Evolutionary conservation across 2,329 filamentous ascomycete species (phyloP).

Genomic region (Aspergillus sp.): DNA sequence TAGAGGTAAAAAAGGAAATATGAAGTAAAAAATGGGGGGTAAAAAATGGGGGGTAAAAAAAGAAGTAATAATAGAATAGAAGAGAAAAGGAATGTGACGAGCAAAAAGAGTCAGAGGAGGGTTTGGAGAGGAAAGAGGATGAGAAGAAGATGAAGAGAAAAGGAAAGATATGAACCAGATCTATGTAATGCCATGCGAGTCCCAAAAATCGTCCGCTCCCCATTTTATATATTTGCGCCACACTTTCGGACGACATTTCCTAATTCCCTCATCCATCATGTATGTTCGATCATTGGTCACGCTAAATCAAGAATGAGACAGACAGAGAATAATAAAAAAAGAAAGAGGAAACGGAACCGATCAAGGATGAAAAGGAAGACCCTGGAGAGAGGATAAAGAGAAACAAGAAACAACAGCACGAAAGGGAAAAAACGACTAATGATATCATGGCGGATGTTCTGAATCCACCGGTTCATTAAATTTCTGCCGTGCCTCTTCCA

Average conservation of each 20-base stretch:
- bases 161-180: conserved; percentile 31
- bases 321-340: conserved; percentile 6
- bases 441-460: conserved; percentile 30
- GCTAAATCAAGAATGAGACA: conserved; percentile 35
- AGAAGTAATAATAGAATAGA: conserved; percentile 11
- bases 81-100: conserved; percentile 12
- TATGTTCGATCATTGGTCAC: conserved; percentile 38
- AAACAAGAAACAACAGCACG: neutral
- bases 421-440: neutral
- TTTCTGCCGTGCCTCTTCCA: conserved; percentile 60
- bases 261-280: conserved; percentile 34
- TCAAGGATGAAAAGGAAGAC: conserved; percentile 9
- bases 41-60: conserved; percentile 5
- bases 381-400: conserved; percentile 1
- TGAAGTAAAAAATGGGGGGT: conserved; percentile 3
- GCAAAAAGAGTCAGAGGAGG: conserved; percentile 12
- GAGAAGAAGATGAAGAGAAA: conserved; percentile 12
- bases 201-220: conserved; percentile 32
- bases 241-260: conserved; percentile 29
- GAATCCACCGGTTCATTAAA: conserved; percentile 38
- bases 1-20: conserved; percentile 2
- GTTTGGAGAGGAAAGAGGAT: conserved; percentile 14
- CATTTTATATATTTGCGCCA: conserved; percentile 36
- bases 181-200: conserved; percentile 37
- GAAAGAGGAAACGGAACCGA: conserved; percentile 3